A percentile compares a stretch with the other conserved stretches of the same genome.
Evolutionary conservation across 2,329 filamentous ascomycete genomes (phyloP).

Genomic region (Scytalidium sp.): DNA sequence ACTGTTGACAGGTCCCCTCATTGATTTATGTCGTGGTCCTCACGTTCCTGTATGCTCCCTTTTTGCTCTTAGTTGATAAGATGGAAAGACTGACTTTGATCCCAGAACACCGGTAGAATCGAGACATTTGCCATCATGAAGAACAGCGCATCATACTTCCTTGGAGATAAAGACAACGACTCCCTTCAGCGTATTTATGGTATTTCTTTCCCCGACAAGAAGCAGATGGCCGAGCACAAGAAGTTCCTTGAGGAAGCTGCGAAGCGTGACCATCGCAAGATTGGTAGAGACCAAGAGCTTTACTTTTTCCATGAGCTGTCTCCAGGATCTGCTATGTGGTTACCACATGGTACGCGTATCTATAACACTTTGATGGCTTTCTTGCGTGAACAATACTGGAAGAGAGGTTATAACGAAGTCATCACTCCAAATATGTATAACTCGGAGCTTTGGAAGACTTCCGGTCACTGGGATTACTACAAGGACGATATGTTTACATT

Average conservation of each 20-base stretch:
- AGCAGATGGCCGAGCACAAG: slow-evolving; percentile 87
- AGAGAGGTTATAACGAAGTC: slow-evolving; percentile 91
- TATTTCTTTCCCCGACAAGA: slow-evolving; percentile 95
- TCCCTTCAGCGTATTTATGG: slow-evolving; percentile 95
- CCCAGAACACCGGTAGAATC: slow-evolving; percentile 76
- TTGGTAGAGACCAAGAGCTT: slow-evolving; percentile 92
- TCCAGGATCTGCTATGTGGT: slow-evolving; percentile 89
- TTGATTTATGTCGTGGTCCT: slow-evolving; percentile 92
- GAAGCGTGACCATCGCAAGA: slow-evolving; percentile 91
- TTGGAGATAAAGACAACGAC: slow-evolving; percentile 90
- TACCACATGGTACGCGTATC: slow-evolving; percentile 89
- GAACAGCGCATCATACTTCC: slow-evolving; percentile 76
- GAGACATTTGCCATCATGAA: slow-evolving; percentile 95
- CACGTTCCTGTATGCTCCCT: slow-evolving; percentile 64
- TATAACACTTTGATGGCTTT: slow-evolving; percentile 85
- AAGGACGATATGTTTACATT: slow-evolving; percentile 96
- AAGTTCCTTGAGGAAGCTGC: slow-evolving; percentile 97
- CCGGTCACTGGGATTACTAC: slow-evolving; percentile 92
- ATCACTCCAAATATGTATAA: slow-evolving; percentile 98
- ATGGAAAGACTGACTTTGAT: background rate
- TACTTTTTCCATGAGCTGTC: slow-evolving; percentile 96
- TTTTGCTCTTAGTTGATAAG: no score
- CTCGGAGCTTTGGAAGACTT: slow-evolving; percentile 86
- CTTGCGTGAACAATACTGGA: slow-evolving; percentile 85
- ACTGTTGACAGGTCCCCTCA: slow-evolving; percentile 59